A percentile compares a stretch with the other conserved stretches of the same genome.
These are phyloP conservation scores for Luzula sylvatica DNA, from an alignment of 176 grass and related monocot species.

Conservation along the genomic window DNA sequence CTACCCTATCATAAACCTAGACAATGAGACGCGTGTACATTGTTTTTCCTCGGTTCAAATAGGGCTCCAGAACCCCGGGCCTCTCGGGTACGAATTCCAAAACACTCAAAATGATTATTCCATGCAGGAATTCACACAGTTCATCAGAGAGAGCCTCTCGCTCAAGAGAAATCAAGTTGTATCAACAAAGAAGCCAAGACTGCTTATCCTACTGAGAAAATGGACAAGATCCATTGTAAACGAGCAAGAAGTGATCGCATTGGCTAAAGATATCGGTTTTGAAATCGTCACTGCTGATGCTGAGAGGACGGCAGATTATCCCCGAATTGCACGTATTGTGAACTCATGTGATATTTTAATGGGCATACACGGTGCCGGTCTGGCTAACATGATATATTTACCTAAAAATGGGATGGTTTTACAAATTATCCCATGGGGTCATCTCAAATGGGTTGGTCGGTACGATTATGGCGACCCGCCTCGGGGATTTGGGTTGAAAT, in stretches of 20 bases:
- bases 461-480: constrained; percentile 55
- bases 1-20: constrained; percentile 64
- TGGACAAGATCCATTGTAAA: constrained; percentile 17
- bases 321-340: constrained; percentile 17
- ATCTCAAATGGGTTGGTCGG: constrained; percentile 48
- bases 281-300: constrained; percentile 18
- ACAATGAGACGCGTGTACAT: constrained; percentile 43
- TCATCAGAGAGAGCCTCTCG: constrained; percentile 51
- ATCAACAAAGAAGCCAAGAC: constrained; percentile 33
- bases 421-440: constrained; percentile 73
- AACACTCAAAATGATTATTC: constrained; percentile 55
- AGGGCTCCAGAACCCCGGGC: constrained; percentile 59
- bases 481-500: constrained; percentile 45
- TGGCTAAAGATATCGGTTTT: constrained; percentile 20
- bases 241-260: background rate
- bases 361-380: constrained; percentile 60
- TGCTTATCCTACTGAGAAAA: constrained; percentile 30
- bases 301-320: constrained; percentile 8
- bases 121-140: constrained; percentile 71
- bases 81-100: constrained; percentile 62
- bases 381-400: constrained; percentile 64
- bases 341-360: constrained; percentile 31
- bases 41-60: constrained; percentile 62
- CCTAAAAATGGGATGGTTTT: constrained; percentile 51
- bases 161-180: constrained; percentile 35